Conservation (phyloP, 805 yeast genomes). For the Candida ovalis region DNA sequence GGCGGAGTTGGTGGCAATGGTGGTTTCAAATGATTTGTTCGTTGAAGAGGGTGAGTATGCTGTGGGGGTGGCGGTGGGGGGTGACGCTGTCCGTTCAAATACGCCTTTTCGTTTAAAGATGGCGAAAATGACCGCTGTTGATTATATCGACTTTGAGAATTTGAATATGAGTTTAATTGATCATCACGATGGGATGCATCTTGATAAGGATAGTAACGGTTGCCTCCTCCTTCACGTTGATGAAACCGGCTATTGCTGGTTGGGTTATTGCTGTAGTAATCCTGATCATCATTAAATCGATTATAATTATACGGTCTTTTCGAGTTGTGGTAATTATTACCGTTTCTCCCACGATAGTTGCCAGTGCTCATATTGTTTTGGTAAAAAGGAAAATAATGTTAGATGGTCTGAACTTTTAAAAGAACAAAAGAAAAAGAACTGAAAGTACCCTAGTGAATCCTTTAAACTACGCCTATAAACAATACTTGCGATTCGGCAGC, state of each 20-base stretch:
- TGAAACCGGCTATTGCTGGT: slow-evolving; percentile 29
- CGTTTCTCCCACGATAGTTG: neutral
- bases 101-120: neutral
- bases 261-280: neutral
- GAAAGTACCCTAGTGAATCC: neutral
- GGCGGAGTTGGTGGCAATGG: neutral
- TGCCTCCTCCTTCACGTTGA: neutral
- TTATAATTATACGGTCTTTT: neutral
- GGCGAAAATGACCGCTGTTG: neutral
- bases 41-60: neutral
- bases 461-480: neutral
- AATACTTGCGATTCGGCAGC: too few relatives aligned
- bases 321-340: neutral
- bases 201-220: neutral
- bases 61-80: neutral
- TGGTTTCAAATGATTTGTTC: neutral
- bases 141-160: neutral
- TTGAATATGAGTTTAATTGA: neutral
- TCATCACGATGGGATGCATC: neutral
- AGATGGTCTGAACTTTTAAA: neutral
- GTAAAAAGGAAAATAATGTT: neutral
- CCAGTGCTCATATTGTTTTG: neutral
- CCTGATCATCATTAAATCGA: neutral
- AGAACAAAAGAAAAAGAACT: neutral
- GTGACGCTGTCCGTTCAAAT: neutral